These are phyloP conservation scores for Sporisorium graminicola DNA, from an alignment of 1,284 basidiomycete species.

Conservation along the genomic window DNA sequence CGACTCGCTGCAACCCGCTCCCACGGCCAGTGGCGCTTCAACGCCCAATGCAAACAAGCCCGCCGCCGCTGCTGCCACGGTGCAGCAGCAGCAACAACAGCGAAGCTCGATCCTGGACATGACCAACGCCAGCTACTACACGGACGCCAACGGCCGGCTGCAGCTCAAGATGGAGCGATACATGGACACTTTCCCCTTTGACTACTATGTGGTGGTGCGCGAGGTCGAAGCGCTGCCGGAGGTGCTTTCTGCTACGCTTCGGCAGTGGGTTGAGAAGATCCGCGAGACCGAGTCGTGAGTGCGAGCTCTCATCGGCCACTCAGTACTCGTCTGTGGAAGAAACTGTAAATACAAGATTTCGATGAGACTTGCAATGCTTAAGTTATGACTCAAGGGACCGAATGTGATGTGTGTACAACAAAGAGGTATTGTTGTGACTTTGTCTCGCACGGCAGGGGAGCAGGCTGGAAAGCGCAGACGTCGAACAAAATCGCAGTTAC, in stretches of 20 bases:
- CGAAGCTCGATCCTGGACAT: conserved; percentile 89
- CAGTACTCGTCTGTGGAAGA: background rate
- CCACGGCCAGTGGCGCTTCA: conserved; percentile 30
- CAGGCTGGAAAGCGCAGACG: no score
- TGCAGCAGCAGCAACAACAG: conserved; percentile 69
- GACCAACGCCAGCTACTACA: conserved; percentile 90
- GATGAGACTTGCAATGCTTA: background rate
- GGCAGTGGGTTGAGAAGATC: conserved; percentile 77
- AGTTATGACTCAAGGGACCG: background rate
- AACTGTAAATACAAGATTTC: conserved; percentile 11
- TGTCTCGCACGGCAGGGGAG: no score
- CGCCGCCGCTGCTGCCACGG: background rate
- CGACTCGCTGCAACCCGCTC: conserved; percentile 78
- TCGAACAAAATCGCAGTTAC: background rate
- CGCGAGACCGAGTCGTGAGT: conserved; percentile 48
- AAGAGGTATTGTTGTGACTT: no score
- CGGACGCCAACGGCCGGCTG: conserved; percentile 78
- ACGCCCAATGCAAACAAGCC: conserved; percentile 6
- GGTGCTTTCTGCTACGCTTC: conserved; percentile 88
- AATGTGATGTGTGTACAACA: background rate
- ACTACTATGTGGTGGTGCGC: conserved; percentile 93
- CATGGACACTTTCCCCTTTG: conserved; percentile 94
- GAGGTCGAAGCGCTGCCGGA: conserved; percentile 92
- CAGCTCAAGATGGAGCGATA: conserved; percentile 91
- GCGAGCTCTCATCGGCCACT: background rate